Evolutionary conservation across 306 rosid species (phyloP).

Genomic region (Malus fusca): DNA sequence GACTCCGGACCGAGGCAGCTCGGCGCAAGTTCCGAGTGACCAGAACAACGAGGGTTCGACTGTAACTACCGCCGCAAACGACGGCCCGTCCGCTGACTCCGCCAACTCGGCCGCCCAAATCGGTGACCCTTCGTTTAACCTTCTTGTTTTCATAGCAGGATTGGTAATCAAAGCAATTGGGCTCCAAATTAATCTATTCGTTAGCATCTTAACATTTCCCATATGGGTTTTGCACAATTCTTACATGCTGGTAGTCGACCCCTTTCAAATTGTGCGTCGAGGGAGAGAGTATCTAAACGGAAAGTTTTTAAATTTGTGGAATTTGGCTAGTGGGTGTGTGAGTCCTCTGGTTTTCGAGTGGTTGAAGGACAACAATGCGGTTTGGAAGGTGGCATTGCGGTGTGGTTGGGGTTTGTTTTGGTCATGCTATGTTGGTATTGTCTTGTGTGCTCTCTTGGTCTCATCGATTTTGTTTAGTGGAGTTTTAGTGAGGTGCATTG

Average conservation of each 20-base stretch:
- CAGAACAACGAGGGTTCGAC: constrained; percentile 36
- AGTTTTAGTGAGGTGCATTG: constrained; percentile 39
- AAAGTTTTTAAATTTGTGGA: constrained; percentile 15
- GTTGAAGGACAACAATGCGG: constrained; percentile 33
- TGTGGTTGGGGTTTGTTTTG: constrained; percentile 65
- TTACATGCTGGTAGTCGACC: constrained; percentile 46
- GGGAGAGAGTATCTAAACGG: constrained; percentile 24
- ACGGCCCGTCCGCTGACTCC: constrained; percentile 14
- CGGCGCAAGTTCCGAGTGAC: constrained; percentile 17
- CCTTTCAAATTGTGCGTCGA: constrained; percentile 35
- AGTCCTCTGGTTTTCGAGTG: constrained; percentile 29
- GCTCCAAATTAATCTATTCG: constrained; percentile 42
- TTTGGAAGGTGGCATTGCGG: constrained; percentile 44
- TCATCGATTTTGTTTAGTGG: constrained; percentile 46
- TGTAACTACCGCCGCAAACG: constrained; percentile 37
- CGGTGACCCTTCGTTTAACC: constrained; percentile 31
- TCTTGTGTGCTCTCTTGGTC: constrained; percentile 41
- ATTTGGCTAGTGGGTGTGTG: constrained; percentile 4
- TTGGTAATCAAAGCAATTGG: constrained; percentile 48
- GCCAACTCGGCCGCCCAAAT: constrained; percentile 27
- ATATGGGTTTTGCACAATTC: constrained; percentile 24
- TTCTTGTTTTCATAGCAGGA: constrained; percentile 35
- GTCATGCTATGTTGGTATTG: constrained; percentile 47
- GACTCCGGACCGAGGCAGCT: constrained; percentile 4
- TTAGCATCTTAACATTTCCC: constrained; percentile 43